Evolutionary conservation across 257 asterid species (phyloP).

Genomic region (Ehretia macrophylla): DNA sequence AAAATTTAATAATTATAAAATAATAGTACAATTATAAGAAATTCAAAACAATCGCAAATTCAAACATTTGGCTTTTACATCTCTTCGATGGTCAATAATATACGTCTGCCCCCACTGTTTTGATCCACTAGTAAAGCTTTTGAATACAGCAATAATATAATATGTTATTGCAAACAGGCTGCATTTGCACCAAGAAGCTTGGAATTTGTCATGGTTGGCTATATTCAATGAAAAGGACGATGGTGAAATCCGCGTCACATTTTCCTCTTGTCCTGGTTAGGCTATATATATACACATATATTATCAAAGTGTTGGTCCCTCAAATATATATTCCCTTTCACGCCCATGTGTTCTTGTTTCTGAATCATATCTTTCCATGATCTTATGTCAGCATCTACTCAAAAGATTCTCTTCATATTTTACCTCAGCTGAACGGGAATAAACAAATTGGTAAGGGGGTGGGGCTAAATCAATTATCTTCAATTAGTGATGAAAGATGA

Average conservation of each 20-base stretch:
- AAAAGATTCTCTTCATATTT: conserved; percentile 1
- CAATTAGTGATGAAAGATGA: not conserved
- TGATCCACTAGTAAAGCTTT: not conserved
- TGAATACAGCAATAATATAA: not conserved
- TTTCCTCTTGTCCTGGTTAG: conserved; percentile 5
- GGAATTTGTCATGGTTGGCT: conserved; percentile 42
- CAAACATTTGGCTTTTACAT: too few relatives aligned
- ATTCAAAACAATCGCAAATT: too few relatives aligned
- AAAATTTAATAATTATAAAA: too few relatives aligned
- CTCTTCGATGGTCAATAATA: not conserved
- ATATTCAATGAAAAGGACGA: conserved; percentile 20
- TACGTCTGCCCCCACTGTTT: not conserved
- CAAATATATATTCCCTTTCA: conserved; percentile 25
- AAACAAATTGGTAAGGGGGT: too few relatives aligned
- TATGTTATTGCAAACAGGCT: conserved; percentile 5
- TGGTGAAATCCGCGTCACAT: conserved; percentile 33
- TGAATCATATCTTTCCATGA: not conserved
- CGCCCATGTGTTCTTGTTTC: conserved; percentile 23
- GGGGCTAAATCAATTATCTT: not conserved
- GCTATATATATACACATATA: not conserved
- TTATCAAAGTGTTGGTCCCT: conserved; percentile 1
- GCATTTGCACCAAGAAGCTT: conserved; percentile 50
- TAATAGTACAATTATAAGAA: too few relatives aligned
- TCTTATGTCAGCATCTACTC: conserved; percentile 1
- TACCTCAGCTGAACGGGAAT: not conserved